Percentiles rank a stretch among this genome's conserved stretches.
phyloP scores from a whole-genome alignment of 2,329 filamentous ascomycete genomes.

The Fusarium heterosporum region DNA sequence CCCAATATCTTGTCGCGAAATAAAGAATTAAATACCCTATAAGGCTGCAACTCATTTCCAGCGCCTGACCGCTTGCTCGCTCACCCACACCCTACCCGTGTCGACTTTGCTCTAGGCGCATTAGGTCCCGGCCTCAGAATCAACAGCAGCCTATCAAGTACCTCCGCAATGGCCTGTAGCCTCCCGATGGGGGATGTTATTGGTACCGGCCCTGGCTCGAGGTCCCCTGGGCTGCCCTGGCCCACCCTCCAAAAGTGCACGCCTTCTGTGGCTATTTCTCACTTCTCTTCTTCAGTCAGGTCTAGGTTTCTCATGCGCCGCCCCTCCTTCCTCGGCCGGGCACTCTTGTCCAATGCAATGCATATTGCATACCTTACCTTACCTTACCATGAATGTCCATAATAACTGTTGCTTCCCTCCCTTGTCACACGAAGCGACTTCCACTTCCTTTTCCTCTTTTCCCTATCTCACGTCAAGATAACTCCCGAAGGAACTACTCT shows the following conservation, averaged over 20 bases:
- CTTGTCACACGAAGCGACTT: conserved; percentile 13
- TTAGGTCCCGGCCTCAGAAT: conserved; percentile 40
- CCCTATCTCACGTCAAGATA: background rate
- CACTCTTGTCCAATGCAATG: conserved; percentile 5
- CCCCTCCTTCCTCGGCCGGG: conserved; percentile 20
- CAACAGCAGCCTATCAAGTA: conserved; percentile 33
- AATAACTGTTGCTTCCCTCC: conserved; percentile 32
- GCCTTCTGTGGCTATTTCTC: background rate
- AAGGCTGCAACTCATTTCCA: background rate
- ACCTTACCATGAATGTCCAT: conserved; percentile 1
- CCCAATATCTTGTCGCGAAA: background rate
- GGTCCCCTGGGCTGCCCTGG: conserved; percentile 19
- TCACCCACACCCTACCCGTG: conserved; percentile 11
- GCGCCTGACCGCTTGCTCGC: conserved; percentile 10
- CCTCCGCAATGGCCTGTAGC: conserved; percentile 18
- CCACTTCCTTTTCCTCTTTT: conserved; percentile 5
- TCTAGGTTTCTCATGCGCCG: background rate
- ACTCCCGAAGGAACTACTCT: background rate
- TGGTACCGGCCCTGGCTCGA: conserved; percentile 25
- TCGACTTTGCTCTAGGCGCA: conserved; percentile 28
- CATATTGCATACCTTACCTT: conserved; percentile 14
- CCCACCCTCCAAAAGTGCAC: background rate
- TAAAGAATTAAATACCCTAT: background rate
- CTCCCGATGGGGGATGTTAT: conserved; percentile 33
- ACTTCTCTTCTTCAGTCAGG: background rate